Evolutionary conservation across 805 yeast species (phyloP).

Genomic region (Ogataea nakhonphanomensis): DNA sequence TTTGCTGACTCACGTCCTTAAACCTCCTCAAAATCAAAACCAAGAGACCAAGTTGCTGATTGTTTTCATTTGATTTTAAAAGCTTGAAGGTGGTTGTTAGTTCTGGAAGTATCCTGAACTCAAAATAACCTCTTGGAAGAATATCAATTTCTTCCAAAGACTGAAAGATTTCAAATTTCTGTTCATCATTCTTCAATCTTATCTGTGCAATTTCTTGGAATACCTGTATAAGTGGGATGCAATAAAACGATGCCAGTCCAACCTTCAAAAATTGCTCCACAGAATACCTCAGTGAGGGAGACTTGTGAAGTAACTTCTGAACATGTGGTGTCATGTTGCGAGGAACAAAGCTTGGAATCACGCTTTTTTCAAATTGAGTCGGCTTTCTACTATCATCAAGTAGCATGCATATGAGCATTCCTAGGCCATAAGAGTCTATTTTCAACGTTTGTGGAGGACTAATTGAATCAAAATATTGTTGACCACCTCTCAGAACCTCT

Average conservation of each 20-base stretch:
- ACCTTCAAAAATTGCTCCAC: conserved; percentile 34
- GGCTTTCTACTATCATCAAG: conserved; percentile 32
- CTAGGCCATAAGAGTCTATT: conserved; percentile 65
- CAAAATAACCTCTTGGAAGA: conserved; percentile 46
- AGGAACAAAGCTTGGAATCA: conserved; percentile 33
- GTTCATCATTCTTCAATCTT: conserved; percentile 48
- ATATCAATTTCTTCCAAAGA: conserved; percentile 40
- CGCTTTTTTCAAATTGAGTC: conserved; percentile 9
- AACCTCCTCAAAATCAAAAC: conserved; percentile 38
- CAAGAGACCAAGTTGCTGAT: conserved; percentile 32
- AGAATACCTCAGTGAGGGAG: conserved; percentile 39
- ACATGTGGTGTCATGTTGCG: conserved; percentile 34
- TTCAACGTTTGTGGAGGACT: conserved; percentile 36
- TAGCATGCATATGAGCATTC: conserved; percentile 48
- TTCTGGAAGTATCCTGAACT: conserved; percentile 68
- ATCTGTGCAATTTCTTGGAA: conserved; percentile 54
- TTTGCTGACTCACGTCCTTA: conserved; percentile 28
- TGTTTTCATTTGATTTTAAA: conserved; percentile 20
- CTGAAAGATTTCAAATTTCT: conserved; percentile 48
- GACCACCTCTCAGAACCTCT: conserved; percentile 46
- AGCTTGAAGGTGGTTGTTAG: conserved; percentile 44
- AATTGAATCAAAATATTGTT: conserved; percentile 34
- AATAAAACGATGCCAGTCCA: conserved; percentile 33
- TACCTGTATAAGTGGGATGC: conserved; percentile 48
- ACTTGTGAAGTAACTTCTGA: conserved; percentile 39